Percentiles rank a stretch among this genome's conserved stretches.
Evolutionary conservation across 306 rosid species (phyloP).

Genomic region (Prunus mira): DNA sequence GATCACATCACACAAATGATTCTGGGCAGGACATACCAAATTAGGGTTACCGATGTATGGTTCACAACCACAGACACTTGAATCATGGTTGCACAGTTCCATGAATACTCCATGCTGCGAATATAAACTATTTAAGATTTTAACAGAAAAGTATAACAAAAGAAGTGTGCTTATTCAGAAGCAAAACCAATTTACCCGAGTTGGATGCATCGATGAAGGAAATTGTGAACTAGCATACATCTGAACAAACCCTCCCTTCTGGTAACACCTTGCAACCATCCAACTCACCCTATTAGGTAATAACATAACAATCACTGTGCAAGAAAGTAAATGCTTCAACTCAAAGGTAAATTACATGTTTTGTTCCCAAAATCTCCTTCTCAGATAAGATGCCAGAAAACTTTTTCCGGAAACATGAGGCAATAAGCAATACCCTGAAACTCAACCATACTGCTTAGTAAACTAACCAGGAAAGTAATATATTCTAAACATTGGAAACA

Average conservation of each 20-base stretch:
- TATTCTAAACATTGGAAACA: conserved; percentile 19
- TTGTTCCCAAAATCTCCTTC: conserved; percentile 81
- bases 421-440: conserved; percentile 79
- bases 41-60: conserved; percentile 44
- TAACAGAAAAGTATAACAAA: conserved; percentile 8
- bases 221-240: conserved; percentile 53
- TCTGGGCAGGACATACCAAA: conserved; percentile 43
- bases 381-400: conserved; percentile 66
- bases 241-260: conserved; percentile 85
- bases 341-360: conserved; percentile 53
- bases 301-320: neutral
- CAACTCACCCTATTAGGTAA: conserved; percentile 25
- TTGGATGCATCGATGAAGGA: conserved; percentile 42
- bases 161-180: conserved; percentile 11
- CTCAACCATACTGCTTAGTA: conserved; percentile 17
- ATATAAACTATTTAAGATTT: conserved; percentile 19
- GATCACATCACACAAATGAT: neutral
- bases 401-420: conserved; percentile 68
- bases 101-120: conserved; percentile 65
- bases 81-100: conserved; percentile 59
- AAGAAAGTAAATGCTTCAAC: conserved; percentile 19
- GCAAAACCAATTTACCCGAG: conserved; percentile 42
- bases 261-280: conserved; percentile 51
- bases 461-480: conserved; percentile 20
- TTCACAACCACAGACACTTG: conserved; percentile 49